Evolutionary conservation across 768 basidiomycete species (phyloP).

Genomic region (Russula lepida): DNA sequence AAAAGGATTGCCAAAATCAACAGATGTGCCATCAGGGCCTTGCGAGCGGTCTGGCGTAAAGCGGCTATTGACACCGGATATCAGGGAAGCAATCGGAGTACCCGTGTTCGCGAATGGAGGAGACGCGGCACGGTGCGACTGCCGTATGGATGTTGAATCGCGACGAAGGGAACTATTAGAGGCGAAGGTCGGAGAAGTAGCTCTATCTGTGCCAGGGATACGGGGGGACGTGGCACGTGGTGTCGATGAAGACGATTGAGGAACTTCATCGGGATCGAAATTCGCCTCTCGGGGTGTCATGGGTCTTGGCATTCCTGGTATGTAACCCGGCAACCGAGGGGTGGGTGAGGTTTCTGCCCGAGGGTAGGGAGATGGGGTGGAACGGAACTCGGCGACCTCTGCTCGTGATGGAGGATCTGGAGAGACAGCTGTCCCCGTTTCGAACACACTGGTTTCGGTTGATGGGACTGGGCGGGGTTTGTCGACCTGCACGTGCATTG

Average conservation of each 20-base stretch:
- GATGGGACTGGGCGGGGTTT: not conserved
- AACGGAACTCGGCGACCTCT: constrained; percentile 43
- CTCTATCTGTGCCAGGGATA: constrained; percentile 28
- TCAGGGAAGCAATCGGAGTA: constrained; percentile 26
- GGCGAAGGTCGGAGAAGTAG: constrained; percentile 31
- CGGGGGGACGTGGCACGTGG: constrained; percentile 71
- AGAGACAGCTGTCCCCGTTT: constrained; percentile 64
- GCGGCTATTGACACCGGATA: constrained; percentile 55
- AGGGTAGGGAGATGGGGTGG: constrained; percentile 50
- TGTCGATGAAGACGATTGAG: constrained; percentile 60
- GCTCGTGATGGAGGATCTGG: constrained; percentile 44
- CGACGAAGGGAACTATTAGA: constrained; percentile 38
- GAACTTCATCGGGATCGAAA: constrained; percentile 61
- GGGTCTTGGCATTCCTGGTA: constrained; percentile 84
- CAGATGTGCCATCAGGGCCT: constrained; percentile 20
- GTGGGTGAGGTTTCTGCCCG: constrained; percentile 45
- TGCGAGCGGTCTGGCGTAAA: constrained; percentile 44
- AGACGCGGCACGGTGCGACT: constrained; percentile 40
- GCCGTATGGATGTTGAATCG: constrained; percentile 42
- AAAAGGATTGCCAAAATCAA: constrained; percentile 19
- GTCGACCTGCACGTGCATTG: not conserved
- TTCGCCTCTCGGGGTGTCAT: constrained; percentile 77
- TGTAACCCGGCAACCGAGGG: constrained; percentile 67
- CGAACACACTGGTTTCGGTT: constrained; percentile 34
- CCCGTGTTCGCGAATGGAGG: constrained; percentile 35